A percentile compares a stretch with the other conserved stretches of the same genome.
Evolutionary conservation across 306 rosid species (phyloP).

Genomic region (Acacia melanoxylon): DNA sequence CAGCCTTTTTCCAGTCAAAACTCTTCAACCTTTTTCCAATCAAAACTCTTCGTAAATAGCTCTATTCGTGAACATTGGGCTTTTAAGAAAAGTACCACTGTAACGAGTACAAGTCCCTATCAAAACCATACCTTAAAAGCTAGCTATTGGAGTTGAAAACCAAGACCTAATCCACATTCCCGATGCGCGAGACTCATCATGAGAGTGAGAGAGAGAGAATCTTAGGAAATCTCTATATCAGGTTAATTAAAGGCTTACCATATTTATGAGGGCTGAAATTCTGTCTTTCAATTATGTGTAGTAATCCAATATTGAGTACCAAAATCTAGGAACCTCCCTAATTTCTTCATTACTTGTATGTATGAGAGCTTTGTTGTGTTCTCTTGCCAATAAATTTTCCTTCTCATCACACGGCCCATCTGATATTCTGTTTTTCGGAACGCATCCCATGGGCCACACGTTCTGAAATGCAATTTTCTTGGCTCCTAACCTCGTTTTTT

Average conservation of each 20-base stretch:
- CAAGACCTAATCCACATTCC: too few species aligned
- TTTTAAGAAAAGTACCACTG: too few species aligned
- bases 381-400: background rate
- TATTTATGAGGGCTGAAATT: constrained; percentile 13
- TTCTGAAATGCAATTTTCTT: constrained; percentile 29
- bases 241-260: constrained; percentile 1
- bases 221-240: too few species aligned
- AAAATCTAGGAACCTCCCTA: constrained; percentile 7
- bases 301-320: constrained; percentile 33
- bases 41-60: accelerated
- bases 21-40: too few species aligned
- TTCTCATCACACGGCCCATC: background rate
- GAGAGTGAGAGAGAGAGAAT: too few species aligned
- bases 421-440: background rate
- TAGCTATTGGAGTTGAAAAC: too few species aligned
- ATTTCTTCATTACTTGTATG: constrained; percentile 4
- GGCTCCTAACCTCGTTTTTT: constrained; percentile 14
- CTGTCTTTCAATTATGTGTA: background rate
- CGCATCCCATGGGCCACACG: constrained; percentile 23
- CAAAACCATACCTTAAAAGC: too few species aligned
- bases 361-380: constrained; percentile 36
- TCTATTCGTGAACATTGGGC: too few species aligned
- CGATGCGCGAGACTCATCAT: too few species aligned
- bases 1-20: too few species aligned
- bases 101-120: too few species aligned